These are phyloP conservation scores for Dendrocalamus latiflorus DNA, from an alignment of 202 grass and related monocot genomes.

Conservation along the genomic window DNA sequence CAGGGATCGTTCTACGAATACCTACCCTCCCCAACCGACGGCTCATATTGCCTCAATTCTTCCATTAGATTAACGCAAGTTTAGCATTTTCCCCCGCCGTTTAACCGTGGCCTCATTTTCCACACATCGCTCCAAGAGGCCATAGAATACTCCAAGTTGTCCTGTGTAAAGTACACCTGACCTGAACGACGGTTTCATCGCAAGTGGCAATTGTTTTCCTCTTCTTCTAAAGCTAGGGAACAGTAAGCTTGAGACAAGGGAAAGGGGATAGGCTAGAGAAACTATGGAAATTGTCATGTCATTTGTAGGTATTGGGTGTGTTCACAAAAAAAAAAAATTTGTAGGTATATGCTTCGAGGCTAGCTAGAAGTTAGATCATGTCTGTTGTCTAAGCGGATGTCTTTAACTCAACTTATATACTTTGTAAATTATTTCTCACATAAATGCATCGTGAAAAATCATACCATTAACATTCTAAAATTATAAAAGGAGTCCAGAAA, in stretches of 20 bases:
- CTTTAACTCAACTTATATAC: too few species aligned
- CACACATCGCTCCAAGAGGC: not conserved
- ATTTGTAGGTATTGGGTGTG: not conserved
- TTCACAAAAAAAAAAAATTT: too few species aligned
- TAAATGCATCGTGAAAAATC: too few species aligned
- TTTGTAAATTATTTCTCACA: too few species aligned
- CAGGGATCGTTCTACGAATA: conserved; percentile 39
- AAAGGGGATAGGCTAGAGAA: not conserved
- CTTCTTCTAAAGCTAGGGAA: not conserved
- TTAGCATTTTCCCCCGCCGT: not conserved
- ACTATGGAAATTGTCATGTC: not conserved
- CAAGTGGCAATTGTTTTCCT: not conserved
- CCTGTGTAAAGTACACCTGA: conserved; percentile 24
- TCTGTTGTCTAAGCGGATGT: too few species aligned
- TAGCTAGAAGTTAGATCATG: not conserved
- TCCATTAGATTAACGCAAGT: not conserved
- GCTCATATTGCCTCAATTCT: not conserved
- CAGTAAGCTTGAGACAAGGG: not conserved
- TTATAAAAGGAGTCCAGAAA: too few species aligned
- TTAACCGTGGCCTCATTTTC: conserved; percentile 21
- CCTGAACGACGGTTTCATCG: not conserved
- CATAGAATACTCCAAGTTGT: not conserved
- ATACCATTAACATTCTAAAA: too few species aligned
- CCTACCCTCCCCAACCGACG: conserved; percentile 2
- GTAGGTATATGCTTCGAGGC: too few species aligned